Conservation (phyloP, 495 filamentous ascomycete genomes). For the Talaromyces borbonicus region DNA sequence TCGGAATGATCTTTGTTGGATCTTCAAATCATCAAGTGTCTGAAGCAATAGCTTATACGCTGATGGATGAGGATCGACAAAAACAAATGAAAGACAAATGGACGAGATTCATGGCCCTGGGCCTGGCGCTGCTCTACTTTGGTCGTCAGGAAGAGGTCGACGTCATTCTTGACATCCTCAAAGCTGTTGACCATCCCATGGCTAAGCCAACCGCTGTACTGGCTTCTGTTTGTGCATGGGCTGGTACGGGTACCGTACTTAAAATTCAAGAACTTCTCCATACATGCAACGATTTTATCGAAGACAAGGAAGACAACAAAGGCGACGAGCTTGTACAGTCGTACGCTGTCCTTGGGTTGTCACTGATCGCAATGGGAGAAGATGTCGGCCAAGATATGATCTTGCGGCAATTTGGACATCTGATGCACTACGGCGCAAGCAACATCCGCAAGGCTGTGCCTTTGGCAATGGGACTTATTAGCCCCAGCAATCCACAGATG, state of each 20-base stretch:
- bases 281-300: constrained; percentile 95
- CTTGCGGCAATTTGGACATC: constrained; percentile 88
- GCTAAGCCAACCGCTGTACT: constrained; percentile 81
- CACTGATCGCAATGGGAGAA: constrained; percentile 94
- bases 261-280: constrained; percentile 95
- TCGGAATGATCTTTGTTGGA: constrained; percentile 88
- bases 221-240: constrained; percentile 94
- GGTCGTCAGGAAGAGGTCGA: constrained; percentile 96
- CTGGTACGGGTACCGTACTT: constrained; percentile 89
- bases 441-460: constrained; percentile 96
- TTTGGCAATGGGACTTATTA: constrained; percentile 93
- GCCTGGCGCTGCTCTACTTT: constrained; percentile 88
- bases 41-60: constrained; percentile 77
- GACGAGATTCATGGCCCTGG: constrained; percentile 92
- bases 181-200: constrained; percentile 93
- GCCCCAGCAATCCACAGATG: constrained; percentile 98
- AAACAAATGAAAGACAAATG: constrained; percentile 92
- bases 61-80: constrained; percentile 83
- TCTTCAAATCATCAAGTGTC: constrained; percentile 81
- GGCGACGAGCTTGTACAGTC: constrained; percentile 88
- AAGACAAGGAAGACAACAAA: constrained; percentile 86
- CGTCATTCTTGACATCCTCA: constrained; percentile 86
- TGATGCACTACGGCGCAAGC: constrained; percentile 98
- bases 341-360: constrained; percentile 90
- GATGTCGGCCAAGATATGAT: constrained; percentile 99